These are phyloP conservation scores for Aegle marmelos DNA, from an alignment of 345 rosid genomes.

Conservation along the genomic window DNA sequence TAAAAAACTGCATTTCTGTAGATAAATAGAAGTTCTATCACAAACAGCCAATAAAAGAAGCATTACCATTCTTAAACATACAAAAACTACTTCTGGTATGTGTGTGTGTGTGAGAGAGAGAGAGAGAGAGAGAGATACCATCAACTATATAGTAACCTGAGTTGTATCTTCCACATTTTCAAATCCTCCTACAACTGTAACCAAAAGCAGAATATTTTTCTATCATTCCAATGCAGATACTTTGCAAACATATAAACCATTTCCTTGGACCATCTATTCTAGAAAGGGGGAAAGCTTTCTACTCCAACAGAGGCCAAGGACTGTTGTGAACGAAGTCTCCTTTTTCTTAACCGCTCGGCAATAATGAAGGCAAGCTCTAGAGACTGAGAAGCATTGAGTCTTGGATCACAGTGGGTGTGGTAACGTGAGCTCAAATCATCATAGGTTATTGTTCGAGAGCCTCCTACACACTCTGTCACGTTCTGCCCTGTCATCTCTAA, in stretches of 20 bases:
- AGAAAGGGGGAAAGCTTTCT: not conserved
- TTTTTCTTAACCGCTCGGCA: constrained; percentile 33
- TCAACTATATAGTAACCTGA: not conserved
- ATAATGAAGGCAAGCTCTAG: constrained; percentile 41
- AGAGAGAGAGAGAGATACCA: not conserved
- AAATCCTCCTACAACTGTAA: not conserved
- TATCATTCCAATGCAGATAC: not conserved
- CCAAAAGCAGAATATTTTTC: not conserved
- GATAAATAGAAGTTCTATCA: not conserved
- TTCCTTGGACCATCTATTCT: not conserved
- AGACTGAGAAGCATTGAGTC: constrained; percentile 42
- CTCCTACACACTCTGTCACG: constrained; percentile 41
- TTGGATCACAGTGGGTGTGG: constrained; percentile 43
- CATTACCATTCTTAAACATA: not conserved
- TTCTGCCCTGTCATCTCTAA: constrained; percentile 44
- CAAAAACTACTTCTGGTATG: not conserved
- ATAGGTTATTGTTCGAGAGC: constrained; percentile 38
- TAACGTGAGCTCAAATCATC: constrained; percentile 35
- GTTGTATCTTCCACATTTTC: not conserved
- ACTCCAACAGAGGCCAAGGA: constrained; percentile 6
- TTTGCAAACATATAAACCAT: not conserved
- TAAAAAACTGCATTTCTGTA: not conserved
- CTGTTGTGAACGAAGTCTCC: constrained; percentile 19
- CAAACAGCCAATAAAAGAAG: not conserved
- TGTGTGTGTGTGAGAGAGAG: too few species aligned